phyloP scores from a whole-genome alignment of 768 basidiomycete species.

The Thelephora aurantiotincta region DNA sequence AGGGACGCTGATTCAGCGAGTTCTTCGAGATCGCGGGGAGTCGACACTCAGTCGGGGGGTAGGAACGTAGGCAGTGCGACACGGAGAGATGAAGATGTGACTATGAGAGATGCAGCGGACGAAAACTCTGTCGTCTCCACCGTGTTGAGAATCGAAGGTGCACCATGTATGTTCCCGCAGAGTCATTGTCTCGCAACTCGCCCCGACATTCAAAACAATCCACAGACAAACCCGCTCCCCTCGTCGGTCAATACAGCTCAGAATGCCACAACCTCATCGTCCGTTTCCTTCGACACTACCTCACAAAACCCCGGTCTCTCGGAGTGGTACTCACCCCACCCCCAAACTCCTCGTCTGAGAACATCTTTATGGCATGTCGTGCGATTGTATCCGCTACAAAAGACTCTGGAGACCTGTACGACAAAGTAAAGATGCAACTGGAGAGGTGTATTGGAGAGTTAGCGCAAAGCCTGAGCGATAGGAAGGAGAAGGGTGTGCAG shows the following conservation, averaged over 20 bases:
- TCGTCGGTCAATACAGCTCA: constrained; percentile 6
- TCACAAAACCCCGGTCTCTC: constrained; percentile 20
- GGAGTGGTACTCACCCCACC: constrained; percentile 18
- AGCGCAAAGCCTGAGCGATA: constrained; percentile 21
- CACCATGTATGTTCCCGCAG: constrained; percentile 15
- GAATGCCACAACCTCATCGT: constrained; percentile 22
- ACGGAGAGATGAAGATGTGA: constrained; percentile 5
- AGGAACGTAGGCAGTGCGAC: no score
- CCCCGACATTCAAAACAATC: not conserved
- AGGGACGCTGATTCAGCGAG: constrained; percentile 56
- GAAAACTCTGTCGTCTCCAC: constrained; percentile 21
- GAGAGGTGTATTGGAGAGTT: constrained; percentile 36
- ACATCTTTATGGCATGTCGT: constrained; percentile 42
- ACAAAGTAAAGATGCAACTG: constrained; percentile 41
- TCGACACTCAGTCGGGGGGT: constrained; percentile 4
- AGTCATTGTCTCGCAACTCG: not conserved
- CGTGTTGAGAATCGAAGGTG: constrained; percentile 32
- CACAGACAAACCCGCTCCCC: constrained; percentile 8
- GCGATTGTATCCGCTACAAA: constrained; percentile 36
- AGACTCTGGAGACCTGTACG: constrained; percentile 44
- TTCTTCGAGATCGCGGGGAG: constrained; percentile 34
- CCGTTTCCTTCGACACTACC: constrained; percentile 18
- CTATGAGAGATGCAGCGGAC: constrained; percentile 6
- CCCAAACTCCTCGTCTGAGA: constrained; percentile 30
- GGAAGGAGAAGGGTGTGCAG: constrained; percentile 18